Evolutionary conservation across 2,329 filamentous ascomycete genomes (phyloP).

Genomic region (Daldinia sp.): DNA sequence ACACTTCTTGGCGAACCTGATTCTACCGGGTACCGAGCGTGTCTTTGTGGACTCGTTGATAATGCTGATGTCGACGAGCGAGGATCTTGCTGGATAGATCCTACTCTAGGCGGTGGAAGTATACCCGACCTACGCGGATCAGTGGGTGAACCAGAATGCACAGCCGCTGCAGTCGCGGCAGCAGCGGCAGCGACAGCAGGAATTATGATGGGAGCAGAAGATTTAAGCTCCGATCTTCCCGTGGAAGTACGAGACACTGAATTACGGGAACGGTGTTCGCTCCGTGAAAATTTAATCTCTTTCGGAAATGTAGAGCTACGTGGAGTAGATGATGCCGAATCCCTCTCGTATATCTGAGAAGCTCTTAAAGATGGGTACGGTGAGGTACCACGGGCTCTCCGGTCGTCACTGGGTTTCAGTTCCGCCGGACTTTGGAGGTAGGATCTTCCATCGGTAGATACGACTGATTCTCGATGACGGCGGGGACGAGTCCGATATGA

Average conservation of each 20-base stretch:
- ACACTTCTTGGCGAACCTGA: constrained; percentile 56
- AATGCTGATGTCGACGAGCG: constrained; percentile 43
- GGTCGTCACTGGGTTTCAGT: constrained; percentile 37
- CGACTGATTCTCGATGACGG: constrained; percentile 44
- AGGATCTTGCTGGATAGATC: constrained; percentile 30
- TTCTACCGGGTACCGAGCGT: constrained; percentile 60
- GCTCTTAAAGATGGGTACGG: constrained; percentile 45
- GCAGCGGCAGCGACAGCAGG: constrained; percentile 41
- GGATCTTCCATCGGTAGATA: constrained; percentile 41
- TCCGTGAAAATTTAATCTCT: constrained; percentile 42
- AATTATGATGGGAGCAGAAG: constrained; percentile 33
- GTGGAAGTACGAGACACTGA: constrained; percentile 47
- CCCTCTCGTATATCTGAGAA: constrained; percentile 46
- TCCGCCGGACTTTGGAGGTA: constrained; percentile 43
- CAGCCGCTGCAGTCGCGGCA: constrained; percentile 25
- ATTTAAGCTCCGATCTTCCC: constrained; percentile 39
- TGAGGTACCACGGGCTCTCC: constrained; percentile 44
- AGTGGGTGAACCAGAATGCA: constrained; percentile 24
- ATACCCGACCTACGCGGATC: constrained; percentile 35
- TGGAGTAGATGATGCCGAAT: constrained; percentile 43
- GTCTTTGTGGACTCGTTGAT: constrained; percentile 44
- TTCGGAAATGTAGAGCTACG: constrained; percentile 51
- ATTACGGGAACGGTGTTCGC: constrained; percentile 42
- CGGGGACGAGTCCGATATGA: constrained; percentile 35
- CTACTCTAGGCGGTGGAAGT: constrained; percentile 36